These are phyloP conservation scores for Firmiana major DNA, from an alignment of 345 rosid genomes.

Conservation along the genomic window DNA sequence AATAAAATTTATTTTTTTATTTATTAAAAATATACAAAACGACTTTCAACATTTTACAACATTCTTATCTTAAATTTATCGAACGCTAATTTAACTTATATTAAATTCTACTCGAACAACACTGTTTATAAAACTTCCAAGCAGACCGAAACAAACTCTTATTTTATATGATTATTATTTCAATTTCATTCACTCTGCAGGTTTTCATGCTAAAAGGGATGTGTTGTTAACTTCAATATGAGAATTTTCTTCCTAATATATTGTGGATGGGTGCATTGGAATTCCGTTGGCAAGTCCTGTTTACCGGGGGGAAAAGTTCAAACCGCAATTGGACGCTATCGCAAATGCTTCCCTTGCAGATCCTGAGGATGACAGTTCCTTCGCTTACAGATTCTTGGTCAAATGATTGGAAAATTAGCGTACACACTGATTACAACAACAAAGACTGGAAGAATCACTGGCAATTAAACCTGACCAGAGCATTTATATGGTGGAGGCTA, in stretches of 20 bases:
- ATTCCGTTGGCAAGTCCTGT: background rate
- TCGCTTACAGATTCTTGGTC: background rate
- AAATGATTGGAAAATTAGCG: background rate
- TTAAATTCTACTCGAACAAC: too few species aligned
- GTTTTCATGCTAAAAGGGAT: background rate
- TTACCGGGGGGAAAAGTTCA: background rate
- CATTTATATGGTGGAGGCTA: background rate
- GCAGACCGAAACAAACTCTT: too few species aligned
- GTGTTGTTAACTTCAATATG: background rate
- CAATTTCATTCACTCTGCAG: background rate
- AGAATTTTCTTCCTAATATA: too few species aligned
- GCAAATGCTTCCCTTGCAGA: background rate
- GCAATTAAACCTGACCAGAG: background rate
- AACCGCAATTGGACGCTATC: background rate
- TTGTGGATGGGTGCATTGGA: background rate
- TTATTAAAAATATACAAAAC: too few species aligned
- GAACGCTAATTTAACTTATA: too few species aligned
- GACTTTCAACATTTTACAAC: too few species aligned
- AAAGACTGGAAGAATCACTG: background rate
- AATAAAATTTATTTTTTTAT: too few species aligned
- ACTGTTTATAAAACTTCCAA: too few species aligned
- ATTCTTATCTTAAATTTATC: too few species aligned
- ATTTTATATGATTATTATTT: too few species aligned
- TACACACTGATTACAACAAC: background rate
- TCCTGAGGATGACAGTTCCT: background rate